Base-by-base conservation (phyloP, 495 filamentous ascomycete genomes). In the Penicillium goetzii region DNA sequence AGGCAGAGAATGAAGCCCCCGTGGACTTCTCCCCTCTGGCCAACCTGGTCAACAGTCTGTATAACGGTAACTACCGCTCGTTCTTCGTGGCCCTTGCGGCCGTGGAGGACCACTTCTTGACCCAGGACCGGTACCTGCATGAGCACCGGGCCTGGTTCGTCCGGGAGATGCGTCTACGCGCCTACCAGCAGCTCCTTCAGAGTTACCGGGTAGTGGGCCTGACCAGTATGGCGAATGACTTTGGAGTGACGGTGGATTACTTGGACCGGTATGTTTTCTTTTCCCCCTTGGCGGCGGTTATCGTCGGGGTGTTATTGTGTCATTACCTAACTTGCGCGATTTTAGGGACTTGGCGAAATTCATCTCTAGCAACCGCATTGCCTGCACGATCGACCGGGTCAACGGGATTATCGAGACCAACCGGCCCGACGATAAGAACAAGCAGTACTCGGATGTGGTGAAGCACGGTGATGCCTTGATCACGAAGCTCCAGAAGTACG, bases 401-500 rank as follows among this genome's bases (percentile, higher is more conserved):
- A 93, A 95, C 67, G 94, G 93, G 40, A 90, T 98, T 71, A 97
- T 99, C 70, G 96, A 98, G 83, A 99, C 94, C 28, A 96, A 97
- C 78, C 84, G 96, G 55, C 93, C 95, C 4, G 96, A 97, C 72
- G 92, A 97, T 76, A 98, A 98, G 86, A 97, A 97, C 83, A 96
- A 96, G 82, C 95, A 99, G 77, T 99, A 98, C 75, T 87, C 93
- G 54, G 95, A 97, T 70, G 92, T 97, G 36, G 92, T 99, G 54
- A 95, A 93, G 82, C 94, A 97, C 71, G 95, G 95, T 30, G 95
- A 99, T 78, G 88, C 94, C 69, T 80, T 99, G 53, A 97, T 99
- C 75, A 99, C 96, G 62, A 99, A 99, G 83, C 82, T 99, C 56
- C 95, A 99, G 80, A 99, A 98, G 81, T 99, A 97, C 72, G 95